Percentiles rank a stretch among this genome's conserved stretches.
These are phyloP conservation scores for Tetrahymena borealis DNA, from an alignment of 73 alveolate species.

Conservation along the genomic window DNA sequence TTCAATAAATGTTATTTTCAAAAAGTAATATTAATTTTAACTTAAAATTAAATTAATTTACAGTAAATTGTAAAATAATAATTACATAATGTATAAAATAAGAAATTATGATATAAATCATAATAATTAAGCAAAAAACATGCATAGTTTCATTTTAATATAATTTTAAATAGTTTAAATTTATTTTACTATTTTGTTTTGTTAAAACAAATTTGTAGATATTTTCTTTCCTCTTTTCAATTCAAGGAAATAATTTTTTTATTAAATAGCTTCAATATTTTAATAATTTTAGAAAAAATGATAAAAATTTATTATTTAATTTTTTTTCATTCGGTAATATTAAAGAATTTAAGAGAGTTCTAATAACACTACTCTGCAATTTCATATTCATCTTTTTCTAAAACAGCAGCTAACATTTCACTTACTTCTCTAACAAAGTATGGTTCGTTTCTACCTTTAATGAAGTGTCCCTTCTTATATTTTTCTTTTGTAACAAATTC, in stretches of 20 bases:
- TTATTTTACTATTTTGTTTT: too few species aligned
- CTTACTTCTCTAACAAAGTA: constrained; percentile 86
- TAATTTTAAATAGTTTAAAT: too few species aligned
- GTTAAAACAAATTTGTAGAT: too few species aligned
- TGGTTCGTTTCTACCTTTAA: constrained; percentile 96
- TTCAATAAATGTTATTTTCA: too few species aligned
- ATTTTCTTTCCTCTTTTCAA: too few species aligned
- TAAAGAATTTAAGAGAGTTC: constrained; percentile 70
- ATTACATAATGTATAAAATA: too few species aligned
- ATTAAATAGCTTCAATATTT: not conserved
- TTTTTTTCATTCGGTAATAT: constrained; percentile 10
- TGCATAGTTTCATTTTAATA: too few species aligned
- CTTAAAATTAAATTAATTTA: too few species aligned
- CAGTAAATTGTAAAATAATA: too few species aligned
- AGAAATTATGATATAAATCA: too few species aligned
- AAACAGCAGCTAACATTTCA: constrained; percentile 67
- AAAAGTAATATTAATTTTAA: too few species aligned
- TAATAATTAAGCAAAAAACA: too few species aligned
- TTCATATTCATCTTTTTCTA: constrained; percentile 63
- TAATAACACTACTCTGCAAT: constrained; percentile 65
- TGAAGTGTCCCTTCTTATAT: constrained; percentile 71
- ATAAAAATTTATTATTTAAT: not conserved
- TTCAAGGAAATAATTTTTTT: not conserved
- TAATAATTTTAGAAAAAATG: not conserved
- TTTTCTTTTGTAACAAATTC: constrained; percentile 68